Evolutionary conservation across 2,329 filamentous ascomycete genomes (phyloP).

Genomic region (Ascochyta clinopodiicola): DNA sequence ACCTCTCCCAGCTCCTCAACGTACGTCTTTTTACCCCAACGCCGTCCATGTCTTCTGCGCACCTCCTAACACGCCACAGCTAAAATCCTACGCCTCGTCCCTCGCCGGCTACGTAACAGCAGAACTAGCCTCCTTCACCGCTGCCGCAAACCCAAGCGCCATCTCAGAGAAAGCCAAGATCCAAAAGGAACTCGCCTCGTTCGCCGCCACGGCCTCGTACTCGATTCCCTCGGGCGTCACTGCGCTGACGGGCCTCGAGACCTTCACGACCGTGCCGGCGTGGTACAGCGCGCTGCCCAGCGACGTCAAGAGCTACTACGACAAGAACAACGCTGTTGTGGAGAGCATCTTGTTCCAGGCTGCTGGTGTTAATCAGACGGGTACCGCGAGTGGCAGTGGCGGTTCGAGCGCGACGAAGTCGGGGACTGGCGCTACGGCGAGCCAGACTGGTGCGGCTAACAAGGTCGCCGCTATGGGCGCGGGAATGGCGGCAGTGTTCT

Average conservation of each 20-base stretch:
- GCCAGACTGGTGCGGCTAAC: slow-evolving; percentile 14
- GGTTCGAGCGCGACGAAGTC: slow-evolving; percentile 15
- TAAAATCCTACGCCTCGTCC: slow-evolving; percentile 23
- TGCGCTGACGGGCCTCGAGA: slow-evolving; percentile 18
- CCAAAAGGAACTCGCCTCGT: slow-evolving; percentile 26
- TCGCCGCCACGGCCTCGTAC: slow-evolving; percentile 29
- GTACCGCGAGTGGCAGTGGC: slow-evolving; percentile 9
- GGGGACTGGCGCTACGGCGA: slow-evolving; percentile 1
- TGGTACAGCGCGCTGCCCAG: slow-evolving; percentile 36
- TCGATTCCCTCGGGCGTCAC: slow-evolving; percentile 27
- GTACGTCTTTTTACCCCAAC: slow-evolving; percentile 11
- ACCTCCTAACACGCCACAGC: slow-evolving; percentile 10
- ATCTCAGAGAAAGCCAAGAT: slow-evolving; percentile 24
- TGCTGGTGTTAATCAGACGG: slow-evolving; percentile 17
- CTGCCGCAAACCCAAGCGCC: slow-evolving; percentile 13
- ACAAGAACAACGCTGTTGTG: slow-evolving; percentile 24
- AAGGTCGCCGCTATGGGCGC: slow-evolving; percentile 22
- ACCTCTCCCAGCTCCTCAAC: slow-evolving; percentile 24
- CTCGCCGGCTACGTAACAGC: slow-evolving; percentile 20
- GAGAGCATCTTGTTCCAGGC: slow-evolving; percentile 28
- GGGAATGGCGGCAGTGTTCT: slow-evolving; percentile 28
- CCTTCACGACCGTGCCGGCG: slow-evolving; percentile 23
- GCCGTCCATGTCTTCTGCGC: background rate
- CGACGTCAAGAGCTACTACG: slow-evolving; percentile 34
- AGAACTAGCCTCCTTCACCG: slow-evolving; percentile 22